Base-by-base conservation (phyloP, 1,284 basidiomycete species). In the Marasmius oreades region DNA sequence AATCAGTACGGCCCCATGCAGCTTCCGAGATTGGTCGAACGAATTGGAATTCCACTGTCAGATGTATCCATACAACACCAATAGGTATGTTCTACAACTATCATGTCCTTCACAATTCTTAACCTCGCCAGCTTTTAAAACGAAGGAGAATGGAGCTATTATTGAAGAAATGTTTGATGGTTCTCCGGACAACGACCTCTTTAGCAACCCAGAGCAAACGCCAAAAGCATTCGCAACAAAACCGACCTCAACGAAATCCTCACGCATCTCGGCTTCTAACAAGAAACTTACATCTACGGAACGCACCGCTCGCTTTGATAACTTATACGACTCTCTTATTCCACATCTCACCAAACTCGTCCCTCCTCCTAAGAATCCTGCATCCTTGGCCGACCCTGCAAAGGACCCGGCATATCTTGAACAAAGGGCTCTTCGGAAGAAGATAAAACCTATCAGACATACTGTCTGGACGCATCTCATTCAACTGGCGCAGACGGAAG, bases 391-490 rank as follows among this genome's bases (percentile, higher is more conserved):
- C n/a, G 39, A 42, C 20, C 47, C 47, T n/a, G 47, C 47, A 12
- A 31, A 50, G 26, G 26, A 28, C 12, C 26, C 47, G n/a, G 47
- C 11, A 33, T 50, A 50, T n/a, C 26, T 18, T 16, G 47, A 50
- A 20, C 47, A 31, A 3, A 61, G 63, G 22, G 59, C 62, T 10
- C 68, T 69, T 2, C 59, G 58, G 2, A 58, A 64, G 18, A 60
- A 63, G 47, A 56, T 62, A 10, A 66, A 70, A 10, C 67, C 68
- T 22, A 59, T 72, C 28, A 67, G 66, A 34, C 64, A 69, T 23
- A 61, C 65, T 2, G 71, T 73, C 11, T 84, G 81, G 77, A 65
- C 71, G 22, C 75, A 78, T 50, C 71, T 85, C 20, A 71, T 84
- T 55, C 69, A 74, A 52, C 74, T 84, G 51, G 77, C 82, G 2